Conservation (phyloP, 495 filamentous ascomycete genomes). For the Annulohypoxylon stygium region DNA sequence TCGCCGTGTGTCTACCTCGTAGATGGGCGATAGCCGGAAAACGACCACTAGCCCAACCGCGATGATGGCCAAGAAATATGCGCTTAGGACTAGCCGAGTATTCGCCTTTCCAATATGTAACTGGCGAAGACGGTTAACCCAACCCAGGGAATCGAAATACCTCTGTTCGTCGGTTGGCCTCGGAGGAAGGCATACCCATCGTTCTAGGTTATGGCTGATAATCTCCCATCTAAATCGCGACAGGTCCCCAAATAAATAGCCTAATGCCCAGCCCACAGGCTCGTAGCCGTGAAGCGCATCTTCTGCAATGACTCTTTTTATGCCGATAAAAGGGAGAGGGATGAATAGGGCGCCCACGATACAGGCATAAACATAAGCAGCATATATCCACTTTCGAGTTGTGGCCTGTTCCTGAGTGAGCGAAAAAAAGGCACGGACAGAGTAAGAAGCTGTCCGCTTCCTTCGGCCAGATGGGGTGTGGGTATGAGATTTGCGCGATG, state of each 20-base stretch:
- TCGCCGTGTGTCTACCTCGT: slow-evolving; percentile 93
- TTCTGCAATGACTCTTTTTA: slow-evolving; percentile 75
- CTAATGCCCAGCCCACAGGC: slow-evolving; percentile 91
- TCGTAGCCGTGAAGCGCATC: slow-evolving; percentile 78
- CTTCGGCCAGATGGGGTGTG: slow-evolving; percentile 74
- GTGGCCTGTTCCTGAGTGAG: slow-evolving; percentile 83
- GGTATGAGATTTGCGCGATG: slow-evolving; percentile 50
- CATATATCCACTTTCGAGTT: slow-evolving; percentile 84
- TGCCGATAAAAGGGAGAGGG: slow-evolving; percentile 55
- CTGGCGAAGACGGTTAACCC: slow-evolving; percentile 70
- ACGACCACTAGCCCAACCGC: slow-evolving; percentile 78
- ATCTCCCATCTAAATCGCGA: slow-evolving; percentile 74
- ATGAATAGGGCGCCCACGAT: slow-evolving; percentile 74
- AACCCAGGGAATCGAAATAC: slow-evolving; percentile 60
- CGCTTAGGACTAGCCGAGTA: slow-evolving; percentile 80
- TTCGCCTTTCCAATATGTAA: slow-evolving; percentile 78
- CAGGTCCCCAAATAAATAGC: slow-evolving; percentile 89
- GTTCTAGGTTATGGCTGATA: slow-evolving; percentile 71
- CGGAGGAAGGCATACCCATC: slow-evolving; percentile 81
- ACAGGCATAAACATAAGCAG: slow-evolving; percentile 78
- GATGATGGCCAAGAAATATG: slow-evolving; percentile 78
- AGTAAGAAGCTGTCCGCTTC: slow-evolving; percentile 75
- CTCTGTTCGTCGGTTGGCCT: slow-evolving; percentile 52
- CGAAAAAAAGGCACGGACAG: slow-evolving; percentile 78
- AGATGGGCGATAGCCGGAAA: slow-evolving; percentile 74